Conservation (phyloP, 2,329 filamentous ascomycete species). For the Aureobasidium sp. region DNA sequence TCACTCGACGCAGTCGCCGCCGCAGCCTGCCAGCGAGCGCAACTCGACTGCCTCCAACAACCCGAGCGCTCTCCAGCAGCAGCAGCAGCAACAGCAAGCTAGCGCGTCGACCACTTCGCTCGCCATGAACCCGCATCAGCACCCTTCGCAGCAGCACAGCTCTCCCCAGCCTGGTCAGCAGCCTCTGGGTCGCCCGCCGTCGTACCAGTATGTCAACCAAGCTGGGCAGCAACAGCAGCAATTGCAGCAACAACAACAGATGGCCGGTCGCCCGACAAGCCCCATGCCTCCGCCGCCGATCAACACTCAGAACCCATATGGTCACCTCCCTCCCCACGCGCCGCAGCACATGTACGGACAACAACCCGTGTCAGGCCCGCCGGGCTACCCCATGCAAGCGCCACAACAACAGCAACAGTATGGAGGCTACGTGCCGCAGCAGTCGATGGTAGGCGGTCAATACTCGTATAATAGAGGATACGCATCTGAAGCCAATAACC, state of each 20-base stretch:
- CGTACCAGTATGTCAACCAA: constrained; percentile 51
- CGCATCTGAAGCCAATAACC: constrained; percentile 74
- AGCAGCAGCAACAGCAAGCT: constrained; percentile 31
- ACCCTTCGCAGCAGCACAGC: constrained; percentile 34
- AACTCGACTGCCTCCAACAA: constrained; percentile 26
- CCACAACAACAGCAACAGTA: constrained; percentile 23
- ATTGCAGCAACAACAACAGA: constrained; percentile 37
- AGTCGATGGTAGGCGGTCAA: constrained; percentile 17
- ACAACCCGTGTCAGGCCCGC: constrained; percentile 29
- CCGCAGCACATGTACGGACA: constrained; percentile 35
- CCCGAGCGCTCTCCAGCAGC: constrained; percentile 29
- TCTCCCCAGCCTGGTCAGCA: constrained; percentile 38
- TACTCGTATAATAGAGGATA: constrained; percentile 18
- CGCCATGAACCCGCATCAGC: constrained; percentile 35
- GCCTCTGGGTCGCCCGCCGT: constrained; percentile 54
- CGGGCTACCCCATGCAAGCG: constrained; percentile 33
- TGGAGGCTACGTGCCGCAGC: constrained; percentile 17
- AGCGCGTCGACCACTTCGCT: constrained; percentile 32
- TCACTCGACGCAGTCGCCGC: constrained; percentile 28
- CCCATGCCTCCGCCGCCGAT: constrained; percentile 40
- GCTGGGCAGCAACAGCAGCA: constrained; percentile 32
- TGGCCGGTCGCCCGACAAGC: constrained; percentile 43
- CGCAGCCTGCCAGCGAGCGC: constrained; percentile 28
- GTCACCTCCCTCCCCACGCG: constrained; percentile 25
- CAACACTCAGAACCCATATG: constrained; percentile 44